Evolutionary conservation across 345 rosid genomes (phyloP), one percentile per base, ranked within the genome.

Genomic region (Carallia brachiata): DNA sequence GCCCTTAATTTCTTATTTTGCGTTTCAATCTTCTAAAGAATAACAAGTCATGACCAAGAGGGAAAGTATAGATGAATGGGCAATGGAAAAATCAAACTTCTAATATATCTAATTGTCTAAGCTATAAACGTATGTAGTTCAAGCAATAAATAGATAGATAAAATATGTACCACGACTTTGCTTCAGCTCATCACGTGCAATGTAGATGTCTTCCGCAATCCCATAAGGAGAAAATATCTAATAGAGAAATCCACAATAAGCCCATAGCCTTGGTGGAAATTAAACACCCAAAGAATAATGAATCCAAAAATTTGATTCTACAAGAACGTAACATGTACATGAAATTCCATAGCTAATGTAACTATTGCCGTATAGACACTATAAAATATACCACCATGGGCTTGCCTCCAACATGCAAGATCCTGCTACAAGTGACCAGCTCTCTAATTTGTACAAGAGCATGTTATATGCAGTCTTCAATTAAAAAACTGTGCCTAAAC

Each of bases 191-290:
- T 89, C 97, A 7, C 87, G 81, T 65, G 82, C 82, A 70, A 93
- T 81, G 79, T 72, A 93, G 66, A 91, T 68, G 66, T 93, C 97
- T 82, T 89, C 91, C 54, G 91, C 62, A 37, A 74, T 19, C 61
- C 98, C 97, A 68, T 71, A 93, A 52, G 81, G 84, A 69, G 89
- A 78, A 86, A 93, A 93, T 59, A 89, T 84, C 98, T 93, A 85
- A 69, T 40, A 78, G 19, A 69, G 50, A 67, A 78, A 69, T 40
- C 6, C 36, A 70, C 2, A 19, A 44, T 74, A 17, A 30, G 63
- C 53, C 23, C 23, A 62, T n/a, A 67, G 66, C 70, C 71, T 39
- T 65, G 47, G 31, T 27, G 15, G 31, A 56, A 58, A 50, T 18
- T 10, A 44, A 39, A 54, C 74, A 32, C 5, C 1, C 47, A 34